Evolutionary conservation across 768 basidiomycete genomes (phyloP).

Genomic region (Thelephora aurantiotincta): DNA sequence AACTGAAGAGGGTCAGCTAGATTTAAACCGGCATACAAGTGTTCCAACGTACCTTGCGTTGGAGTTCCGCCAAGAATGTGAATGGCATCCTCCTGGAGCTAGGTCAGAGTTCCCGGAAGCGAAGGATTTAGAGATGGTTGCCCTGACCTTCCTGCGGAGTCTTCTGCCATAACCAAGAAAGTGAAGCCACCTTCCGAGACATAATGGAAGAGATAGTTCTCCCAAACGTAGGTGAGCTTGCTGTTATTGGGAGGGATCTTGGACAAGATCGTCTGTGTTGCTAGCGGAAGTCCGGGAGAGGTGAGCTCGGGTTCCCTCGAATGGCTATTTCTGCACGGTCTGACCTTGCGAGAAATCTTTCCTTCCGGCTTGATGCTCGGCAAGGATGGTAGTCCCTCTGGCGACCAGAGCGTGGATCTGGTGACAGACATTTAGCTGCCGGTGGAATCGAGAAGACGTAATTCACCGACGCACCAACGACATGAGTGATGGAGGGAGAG

Average conservation of each 20-base stretch:
- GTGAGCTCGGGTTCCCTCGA: background rate
- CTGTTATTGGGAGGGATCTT: conserved; percentile 88
- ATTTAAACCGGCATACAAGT: background rate
- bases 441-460: background rate
- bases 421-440: background rate
- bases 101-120: background rate
- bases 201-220: conserved; percentile 90
- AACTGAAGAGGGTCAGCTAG: conserved; percentile 28
- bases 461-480: conserved; percentile 13
- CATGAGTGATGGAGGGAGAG: conserved; percentile 7
- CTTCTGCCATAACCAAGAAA: conserved; percentile 91
- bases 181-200: conserved; percentile 78
- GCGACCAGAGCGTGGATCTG: conserved; percentile 82
- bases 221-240: conserved; percentile 81
- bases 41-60: conserved; percentile 41
- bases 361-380: conserved; percentile 69
- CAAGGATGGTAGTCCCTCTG: conserved; percentile 65
- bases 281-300: conserved; percentile 21
- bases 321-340: background rate
- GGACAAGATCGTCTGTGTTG: conserved; percentile 77
- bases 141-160: conserved; percentile 71
- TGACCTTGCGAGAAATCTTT: conserved; percentile 83
- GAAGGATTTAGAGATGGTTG: conserved; percentile 10
- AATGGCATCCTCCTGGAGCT: conserved; percentile 73
- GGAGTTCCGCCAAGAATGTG: conserved; percentile 79